Base-by-base conservation (phyloP, 1,284 basidiomycete species). In the Boletus semigastroideus region DNA sequence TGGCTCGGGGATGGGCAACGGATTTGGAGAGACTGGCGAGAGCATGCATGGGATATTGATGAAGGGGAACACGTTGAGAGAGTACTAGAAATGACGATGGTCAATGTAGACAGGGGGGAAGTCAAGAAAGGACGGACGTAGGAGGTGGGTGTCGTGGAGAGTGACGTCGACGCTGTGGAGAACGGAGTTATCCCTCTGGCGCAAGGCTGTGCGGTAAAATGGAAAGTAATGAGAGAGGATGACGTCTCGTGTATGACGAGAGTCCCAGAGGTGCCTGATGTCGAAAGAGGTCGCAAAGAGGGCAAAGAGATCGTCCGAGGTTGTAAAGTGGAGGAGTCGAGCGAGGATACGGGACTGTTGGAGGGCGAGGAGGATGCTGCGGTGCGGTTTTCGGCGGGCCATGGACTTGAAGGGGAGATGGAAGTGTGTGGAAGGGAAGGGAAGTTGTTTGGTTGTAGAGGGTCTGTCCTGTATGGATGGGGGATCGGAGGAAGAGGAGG, bases 201-300 rank as follows among this genome's bases (percentile, higher is more conserved):
- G 68, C 37, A 82, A 61, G 33, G 76, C 77, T 33, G 69, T 59
- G 5, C 67, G 63, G 63, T 83, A 90, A 6, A 77, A 79, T 0
- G 83, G 82, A 2, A 90, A 75, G 59, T 77, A 86, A 33, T 74
- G 78, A 7, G 78, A 66, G 25, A 90, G 75, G 38, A 89, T 71
- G 53, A 74, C 67, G 60, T 87, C 77, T 56, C 74, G 73, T 53
- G 78, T 65, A 14, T 68, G 65, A 0, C 69, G 66, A 30, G 67
- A 61, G 13, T 59, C 56, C 58, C 87, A 76, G 31, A 83, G 59
- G n/a, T 65, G 60, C 52, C 79, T 73, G 48, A 77, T 71, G 14
- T 71, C 61, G 12, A 72, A 73, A 54, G 77, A 84, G 12, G 80
- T 77, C 53, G 71, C 70, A 42, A 78, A 68, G 40, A 90, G 71